phyloP scores from a whole-genome alignment of 306 rosid genomes.

The Cicer bijugum region DNA sequence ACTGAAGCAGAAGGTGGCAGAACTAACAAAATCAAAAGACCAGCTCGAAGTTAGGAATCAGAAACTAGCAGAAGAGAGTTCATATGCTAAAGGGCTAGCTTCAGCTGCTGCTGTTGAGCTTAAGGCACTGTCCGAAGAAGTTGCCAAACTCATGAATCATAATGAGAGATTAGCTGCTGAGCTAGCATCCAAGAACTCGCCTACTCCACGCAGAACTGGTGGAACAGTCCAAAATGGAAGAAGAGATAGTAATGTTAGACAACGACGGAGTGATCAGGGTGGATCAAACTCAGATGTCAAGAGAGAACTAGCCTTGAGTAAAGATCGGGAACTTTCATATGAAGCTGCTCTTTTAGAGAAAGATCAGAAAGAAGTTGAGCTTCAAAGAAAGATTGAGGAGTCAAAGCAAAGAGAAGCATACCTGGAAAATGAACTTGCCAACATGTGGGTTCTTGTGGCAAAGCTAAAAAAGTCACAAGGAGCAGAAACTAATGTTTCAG shows the following conservation, averaged over 20 bases:
- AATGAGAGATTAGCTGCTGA: constrained; percentile 80
- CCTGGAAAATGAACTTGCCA: constrained; percentile 94
- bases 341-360: constrained; percentile 77
- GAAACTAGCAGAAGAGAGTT: constrained; percentile 91
- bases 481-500: constrained; percentile 69
- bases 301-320: constrained; percentile 80
- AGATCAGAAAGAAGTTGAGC: constrained; percentile 81
- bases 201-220: constrained; percentile 64
- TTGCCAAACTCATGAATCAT: constrained; percentile 89
- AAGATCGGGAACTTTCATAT: constrained; percentile 77
- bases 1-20: constrained; percentile 64
- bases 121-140: constrained; percentile 95
- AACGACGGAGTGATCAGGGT: constrained; percentile 68
- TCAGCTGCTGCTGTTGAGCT: constrained; percentile 99
- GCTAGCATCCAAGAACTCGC: constrained; percentile 74
- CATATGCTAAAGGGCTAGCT: constrained; percentile 96
- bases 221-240: constrained; percentile 72
- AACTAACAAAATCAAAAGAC: constrained; percentile 73
- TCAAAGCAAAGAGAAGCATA: constrained; percentile 93
- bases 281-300: constrained; percentile 64
- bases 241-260: constrained; percentile 61
- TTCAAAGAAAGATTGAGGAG: constrained; percentile 81
- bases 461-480: constrained; percentile 83
- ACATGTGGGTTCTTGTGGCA: constrained; percentile 99
- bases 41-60: constrained; percentile 77